These are phyloP conservation scores for Scenedesmus sp. DNA, from an alignment of 163 green algal species.

Conservation along the genomic window DNA sequence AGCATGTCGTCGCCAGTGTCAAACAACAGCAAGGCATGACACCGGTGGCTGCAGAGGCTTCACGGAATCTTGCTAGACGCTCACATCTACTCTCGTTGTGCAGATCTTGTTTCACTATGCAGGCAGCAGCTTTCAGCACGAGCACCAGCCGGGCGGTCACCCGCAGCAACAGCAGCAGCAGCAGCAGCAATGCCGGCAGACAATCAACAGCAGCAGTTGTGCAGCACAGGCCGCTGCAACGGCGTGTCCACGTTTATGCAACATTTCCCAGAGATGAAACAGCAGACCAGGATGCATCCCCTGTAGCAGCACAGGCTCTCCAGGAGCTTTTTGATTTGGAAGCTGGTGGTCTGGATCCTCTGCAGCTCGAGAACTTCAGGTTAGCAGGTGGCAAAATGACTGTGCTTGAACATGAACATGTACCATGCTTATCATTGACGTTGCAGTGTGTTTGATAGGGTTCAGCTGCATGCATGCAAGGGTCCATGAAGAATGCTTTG, in stretches of 20 bases:
- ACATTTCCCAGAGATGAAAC: neutral
- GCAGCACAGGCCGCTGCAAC: slow-evolving; percentile 11
- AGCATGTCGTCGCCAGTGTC: neutral
- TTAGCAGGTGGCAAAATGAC: neutral
- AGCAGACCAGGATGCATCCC: neutral
- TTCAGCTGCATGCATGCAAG: neutral
- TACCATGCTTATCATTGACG: neutral
- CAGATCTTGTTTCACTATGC: neutral
- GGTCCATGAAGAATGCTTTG: no score
- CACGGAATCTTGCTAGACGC: neutral
- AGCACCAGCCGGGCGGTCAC: neutral
- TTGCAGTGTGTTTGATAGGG: neutral
- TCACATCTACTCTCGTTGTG: neutral
- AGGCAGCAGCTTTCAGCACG: neutral
- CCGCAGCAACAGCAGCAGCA: slow-evolving; percentile 35
- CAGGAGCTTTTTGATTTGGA: slow-evolving; percentile 41
- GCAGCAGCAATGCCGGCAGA: neutral
- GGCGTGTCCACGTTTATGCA: neutral
- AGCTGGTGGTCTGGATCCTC: neutral
- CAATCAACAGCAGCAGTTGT: neutral
- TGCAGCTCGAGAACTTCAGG: slow-evolving; percentile 5
- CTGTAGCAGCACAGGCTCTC: slow-evolving; percentile 30
- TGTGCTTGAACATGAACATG: neutral
- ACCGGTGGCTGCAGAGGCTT: neutral
- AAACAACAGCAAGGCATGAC: neutral